phyloP scores from a whole-genome alignment of 352 stramenopile genomes.

The Phytopythium vexans region DNA sequence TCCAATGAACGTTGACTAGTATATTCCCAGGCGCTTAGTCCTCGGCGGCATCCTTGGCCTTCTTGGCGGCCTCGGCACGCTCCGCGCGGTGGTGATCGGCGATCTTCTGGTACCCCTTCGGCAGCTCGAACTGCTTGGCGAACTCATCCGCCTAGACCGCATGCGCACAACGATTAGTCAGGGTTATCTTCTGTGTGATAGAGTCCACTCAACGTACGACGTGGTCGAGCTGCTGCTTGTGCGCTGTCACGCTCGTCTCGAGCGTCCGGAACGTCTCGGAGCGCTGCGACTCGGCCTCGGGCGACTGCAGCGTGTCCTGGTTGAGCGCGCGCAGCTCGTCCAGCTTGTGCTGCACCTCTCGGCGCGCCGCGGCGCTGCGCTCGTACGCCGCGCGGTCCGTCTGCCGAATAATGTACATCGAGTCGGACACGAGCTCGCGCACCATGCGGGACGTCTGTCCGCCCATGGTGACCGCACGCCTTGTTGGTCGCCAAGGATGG shows the following conservation, averaged over 20 bases:
- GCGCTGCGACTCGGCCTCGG: conserved; percentile 44
- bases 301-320: conserved; percentile 58
- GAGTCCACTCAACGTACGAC: conserved; percentile 16
- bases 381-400: conserved; percentile 73
- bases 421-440: conserved; percentile 73
- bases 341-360: conserved; percentile 62
- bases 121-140: conserved; percentile 74
- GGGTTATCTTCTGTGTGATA: background rate
- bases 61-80: conserved; percentile 8
- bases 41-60: conserved; percentile 7
- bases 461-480: conserved; percentile 35
- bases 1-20: too few species aligned
- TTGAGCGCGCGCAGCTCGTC: conserved; percentile 52
- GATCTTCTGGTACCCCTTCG: conserved; percentile 65
- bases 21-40: conserved; percentile 3
- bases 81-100: conserved; percentile 45
- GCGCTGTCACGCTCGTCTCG: conserved; percentile 33
- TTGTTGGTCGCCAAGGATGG: background rate
- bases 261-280: conserved; percentile 61
- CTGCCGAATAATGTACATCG: conserved; percentile 74
- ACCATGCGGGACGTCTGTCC: conserved; percentile 81
- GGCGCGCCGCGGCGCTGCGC: conserved; percentile 42
- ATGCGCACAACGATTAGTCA: conserved; percentile 6
- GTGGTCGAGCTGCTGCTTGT: conserved; percentile 71
- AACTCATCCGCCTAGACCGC: conserved; percentile 49